A percentile compares a stretch with the other conserved stretches of the same genome.
These are phyloP conservation scores for Crithidia thermophila DNA, from an alignment of 208 protist genomes.

Conservation along the genomic window DNA sequence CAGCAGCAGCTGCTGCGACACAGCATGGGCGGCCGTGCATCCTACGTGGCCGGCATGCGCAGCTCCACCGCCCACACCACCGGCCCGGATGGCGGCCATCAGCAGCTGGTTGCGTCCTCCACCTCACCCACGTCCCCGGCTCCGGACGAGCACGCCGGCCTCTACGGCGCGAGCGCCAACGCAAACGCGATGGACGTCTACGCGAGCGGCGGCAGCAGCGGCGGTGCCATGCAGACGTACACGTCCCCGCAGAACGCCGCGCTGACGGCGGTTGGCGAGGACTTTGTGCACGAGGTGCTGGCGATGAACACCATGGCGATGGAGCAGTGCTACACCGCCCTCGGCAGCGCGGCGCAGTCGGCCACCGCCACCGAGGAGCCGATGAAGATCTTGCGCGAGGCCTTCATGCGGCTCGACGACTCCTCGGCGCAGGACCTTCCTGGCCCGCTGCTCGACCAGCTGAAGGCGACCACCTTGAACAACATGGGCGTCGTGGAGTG, in stretches of 20 bases:
- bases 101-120: neutral
- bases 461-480: conserved; percentile 83
- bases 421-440: conserved; percentile 25
- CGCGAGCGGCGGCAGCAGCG: no score
- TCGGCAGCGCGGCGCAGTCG: conserved; percentile 6
- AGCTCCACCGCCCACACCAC: conserved; percentile 18
- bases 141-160: neutral
- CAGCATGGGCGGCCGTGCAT: conserved; percentile 11
- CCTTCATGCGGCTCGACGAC: conserved; percentile 58
- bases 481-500: conserved; percentile 90
- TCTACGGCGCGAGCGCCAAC: neutral
- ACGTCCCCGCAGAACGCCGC: conserved; percentile 9
- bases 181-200: neutral
- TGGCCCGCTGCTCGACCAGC: conserved; percentile 56
- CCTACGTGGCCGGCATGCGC: conserved; percentile 27
- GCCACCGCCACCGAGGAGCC: conserved; percentile 46
- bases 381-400: conserved; percentile 51
- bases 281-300: conserved; percentile 76
- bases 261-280: conserved; percentile 37
- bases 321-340: conserved; percentile 60
- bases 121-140: neutral
- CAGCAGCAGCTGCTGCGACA: conserved; percentile 28
- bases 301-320: conserved; percentile 87
- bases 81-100: neutral
- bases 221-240: no score